Evolutionary conservation across 2,329 filamentous ascomycete genomes (phyloP), one percentile per base, ranked within the genome.

Genomic region (Botrytis byssoidea): DNA sequence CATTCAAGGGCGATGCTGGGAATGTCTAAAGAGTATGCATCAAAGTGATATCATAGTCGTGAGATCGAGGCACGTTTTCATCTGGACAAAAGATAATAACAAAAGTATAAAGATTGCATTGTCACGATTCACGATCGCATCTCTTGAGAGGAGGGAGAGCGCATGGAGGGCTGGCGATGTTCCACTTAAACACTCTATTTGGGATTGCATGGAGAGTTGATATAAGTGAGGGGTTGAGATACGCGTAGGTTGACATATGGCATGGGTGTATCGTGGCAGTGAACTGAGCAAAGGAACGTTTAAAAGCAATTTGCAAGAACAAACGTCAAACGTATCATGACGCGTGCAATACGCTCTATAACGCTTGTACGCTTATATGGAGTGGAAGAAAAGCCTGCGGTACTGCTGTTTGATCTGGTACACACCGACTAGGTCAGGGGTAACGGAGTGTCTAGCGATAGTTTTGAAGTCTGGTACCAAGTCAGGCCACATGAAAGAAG

Each of bases 221-320:
- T 48, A 66, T 37, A 42, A 63, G 60, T 42, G 60, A 63, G 60
- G 60, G 60, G 60, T 63, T 63, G 60, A 42, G 12, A 63, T 63
- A 25, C 20, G 60, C 37, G 60, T n/a, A n/a, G 25, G 14, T 40
- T 40, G 25, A 37, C 22, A 66, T 46, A 12, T 32, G 42, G 29
- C 29, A 44, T 32, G n/a, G 42, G 63, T 32, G 20, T 5, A 48
- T 44, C n/a, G 42, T 46, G 63, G 63, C 42, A 66, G 20, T 48
- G 42, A 66, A 32, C 51, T 57, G 51, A 57, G 51, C n/a, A 14
- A 57, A 57, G 51, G 51, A 57, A 57, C 51, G 51, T 29, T 57
- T 18, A 57, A 57, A 57, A 57, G 51, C 51, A 29, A 57, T 18
- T 32, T 55, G 18, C n/a, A 29, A 18, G 51, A 57, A 18, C 51